Percentiles rank a stretch among this genome's conserved stretches.
Conservation (phyloP, 169 alveolate genomes). For the Cryptosporidium tyzzeri region DNA sequence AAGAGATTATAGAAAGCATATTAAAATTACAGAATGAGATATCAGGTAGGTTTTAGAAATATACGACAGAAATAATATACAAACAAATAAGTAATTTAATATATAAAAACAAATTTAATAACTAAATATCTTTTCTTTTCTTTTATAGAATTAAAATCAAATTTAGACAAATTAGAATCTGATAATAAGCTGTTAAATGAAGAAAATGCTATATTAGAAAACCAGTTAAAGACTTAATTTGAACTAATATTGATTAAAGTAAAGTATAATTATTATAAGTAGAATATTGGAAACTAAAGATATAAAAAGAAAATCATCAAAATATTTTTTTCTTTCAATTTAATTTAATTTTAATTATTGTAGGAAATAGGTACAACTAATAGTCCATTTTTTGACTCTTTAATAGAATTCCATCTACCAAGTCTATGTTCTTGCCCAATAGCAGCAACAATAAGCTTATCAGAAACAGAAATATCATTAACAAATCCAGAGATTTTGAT, state of each 20-base stretch:
- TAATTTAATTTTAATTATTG: not conserved
- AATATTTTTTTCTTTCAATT: not conserved
- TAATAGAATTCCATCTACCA: conserved; percentile 64
- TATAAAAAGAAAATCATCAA: not conserved
- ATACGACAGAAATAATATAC: not conserved
- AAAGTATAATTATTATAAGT: not conserved
- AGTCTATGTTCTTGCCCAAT: conserved; percentile 74
- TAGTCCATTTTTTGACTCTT: conserved; percentile 53
- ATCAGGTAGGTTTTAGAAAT: conserved; percentile 24
- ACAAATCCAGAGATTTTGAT: conserved; percentile 45
- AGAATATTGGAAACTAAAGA: not conserved
- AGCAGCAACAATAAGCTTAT: conserved; percentile 61
- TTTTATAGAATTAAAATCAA: conserved; percentile 16
- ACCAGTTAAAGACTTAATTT: not conserved
- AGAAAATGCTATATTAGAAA: not conserved
- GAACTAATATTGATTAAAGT: not conserved
- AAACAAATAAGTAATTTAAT: not conserved
- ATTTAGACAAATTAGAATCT: conserved; percentile 38
- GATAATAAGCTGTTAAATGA: not conserved
- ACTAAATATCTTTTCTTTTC: not conserved
- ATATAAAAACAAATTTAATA: not conserved
- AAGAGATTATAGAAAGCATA: conserved; percentile 27
- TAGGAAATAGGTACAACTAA: conserved; percentile 24
- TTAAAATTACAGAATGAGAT: conserved; percentile 18
- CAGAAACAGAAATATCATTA: conserved; percentile 44